Evolutionary conservation across 257 asterid species (phyloP), one percentile per base, ranked within the genome.

Genomic region (Primulina eburnea): DNA sequence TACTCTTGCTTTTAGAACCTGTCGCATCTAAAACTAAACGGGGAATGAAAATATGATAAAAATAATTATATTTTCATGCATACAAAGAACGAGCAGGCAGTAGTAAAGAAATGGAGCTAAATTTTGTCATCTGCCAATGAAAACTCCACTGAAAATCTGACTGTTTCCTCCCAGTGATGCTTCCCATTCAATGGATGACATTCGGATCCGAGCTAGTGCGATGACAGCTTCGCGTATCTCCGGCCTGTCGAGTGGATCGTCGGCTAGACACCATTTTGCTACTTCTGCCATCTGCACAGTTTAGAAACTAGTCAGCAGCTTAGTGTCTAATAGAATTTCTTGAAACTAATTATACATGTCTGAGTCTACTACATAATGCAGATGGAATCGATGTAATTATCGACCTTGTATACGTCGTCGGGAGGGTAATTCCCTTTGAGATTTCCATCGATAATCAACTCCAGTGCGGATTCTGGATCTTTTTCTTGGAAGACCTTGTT

Each of bases 161-260:
- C 91, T 84, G 80, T 74, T 86, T 50, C 96, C 97, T 63, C 92
- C 97, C 4, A 89, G 83, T 21, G 96, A 91, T 47, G 92, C 97
- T 75, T 91, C 97, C 97, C 97, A 91, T 69, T 91, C 92, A 14
- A 83, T 78, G 3, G 96, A 82, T 11, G 97, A 87, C 75, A 73
- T 81, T 77, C 86, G 74, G 57, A 91, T 82, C 43, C 85, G 83
- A 32, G 88, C 78, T 16, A 91, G 67, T 8, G 85, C 92, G 34
- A 83, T 77, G 12, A 91, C 95, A 5, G 87, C 92, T 37, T 91
- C 96, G 4, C 87, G 75, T 84, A 89, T 87, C 66, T 91, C 95
- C 17, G 96, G 96, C 84, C 97, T 82, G 76, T 85, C 88, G 16
- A 78, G 64, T 8, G 97, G 85, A 62, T 91, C 90, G 74, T 89